Conservation (phyloP, 2,329 filamentous ascomycete genomes). For the Xylariaceae sp. region DNA sequence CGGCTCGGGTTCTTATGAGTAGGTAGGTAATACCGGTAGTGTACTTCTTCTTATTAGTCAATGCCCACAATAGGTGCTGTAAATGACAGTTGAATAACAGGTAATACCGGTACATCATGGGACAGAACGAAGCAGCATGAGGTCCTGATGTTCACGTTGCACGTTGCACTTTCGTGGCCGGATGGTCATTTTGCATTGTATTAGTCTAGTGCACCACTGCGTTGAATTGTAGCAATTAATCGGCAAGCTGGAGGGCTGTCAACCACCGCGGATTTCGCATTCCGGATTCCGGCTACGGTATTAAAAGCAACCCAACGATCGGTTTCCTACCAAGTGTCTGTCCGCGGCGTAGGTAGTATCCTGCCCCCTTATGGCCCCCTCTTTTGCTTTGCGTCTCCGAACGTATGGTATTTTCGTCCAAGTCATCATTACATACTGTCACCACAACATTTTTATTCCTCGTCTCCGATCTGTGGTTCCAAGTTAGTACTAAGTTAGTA, state of each 20-base stretch:
- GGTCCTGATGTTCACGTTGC: background rate
- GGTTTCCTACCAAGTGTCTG: background rate
- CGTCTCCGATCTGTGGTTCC: conserved; percentile 60
- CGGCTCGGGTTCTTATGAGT: no score
- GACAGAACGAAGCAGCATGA: background rate
- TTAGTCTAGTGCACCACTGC: conserved; percentile 5
- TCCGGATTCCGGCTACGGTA: no score
- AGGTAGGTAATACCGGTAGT: no score
- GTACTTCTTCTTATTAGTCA: no score
- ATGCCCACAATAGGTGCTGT: no score
- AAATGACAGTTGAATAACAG: no score
- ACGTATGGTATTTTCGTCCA: conserved; percentile 25
- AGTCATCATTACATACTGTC: conserved; percentile 15
- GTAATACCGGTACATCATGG: no score
- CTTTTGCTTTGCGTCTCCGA: conserved; percentile 18
- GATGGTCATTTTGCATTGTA: background rate
- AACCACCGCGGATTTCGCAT: background rate
- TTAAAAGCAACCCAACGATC: background rate
- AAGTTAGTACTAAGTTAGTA: conserved; percentile 37
- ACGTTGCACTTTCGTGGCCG: background rate
- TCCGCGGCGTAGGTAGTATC: conserved; percentile 9
- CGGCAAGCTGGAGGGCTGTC: background rate
- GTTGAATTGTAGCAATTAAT: background rate
- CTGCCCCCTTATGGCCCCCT: conserved; percentile 12
- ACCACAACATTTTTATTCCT: conserved; percentile 44